Base-by-base conservation (phyloP, 768 basidiomycete species). In the Tricholoma sp. region DNA sequence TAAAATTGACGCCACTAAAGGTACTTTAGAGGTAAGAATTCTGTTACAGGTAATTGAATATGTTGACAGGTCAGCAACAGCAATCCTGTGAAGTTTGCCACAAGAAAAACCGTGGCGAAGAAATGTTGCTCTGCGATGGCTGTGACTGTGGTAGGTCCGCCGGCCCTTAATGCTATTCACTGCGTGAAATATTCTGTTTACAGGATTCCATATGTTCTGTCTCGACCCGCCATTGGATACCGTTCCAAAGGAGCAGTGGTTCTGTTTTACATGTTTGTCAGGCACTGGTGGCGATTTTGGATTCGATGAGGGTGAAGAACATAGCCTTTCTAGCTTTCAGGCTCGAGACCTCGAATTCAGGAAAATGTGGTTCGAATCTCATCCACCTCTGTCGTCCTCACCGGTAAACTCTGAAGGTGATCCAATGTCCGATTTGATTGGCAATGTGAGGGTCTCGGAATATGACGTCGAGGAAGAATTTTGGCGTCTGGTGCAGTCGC, bases 261-360 rank as follows among this genome's bases (percentile, higher is more conserved):
- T 85, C 68, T 99, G 97, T 70, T 89, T 89, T 64, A 85, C 86
- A 3, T 99, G 97, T 68, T 77, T 99, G 19, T 81, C 94, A 39
- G 88, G 86, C 37, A 95, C 92, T 0, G 95, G 96, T 10, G 91
- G 91, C 52, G 97, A 98, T 72, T 99, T 91, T 65, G 97, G 97
- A 29, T 99, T 98, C 66, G 97, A 98, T 64, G 95, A 98, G 66
- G 97, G 97, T 39, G 89, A 98, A 72, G 96, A 98, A 63, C 97
- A 99, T 70, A 85, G 85, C 59, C 79, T 99, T 37, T 82, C 89
- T 24, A 93, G 85, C 65, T 98, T 98, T 73, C 93, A 94, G 65
- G 89, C 88, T 46, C 84, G 95, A 34, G 97, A 97, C 66, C 77
- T 80, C 21, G 92, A 91, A 64, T 99, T 99, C 72, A 84, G 93